A percentile compares a stretch with the other conserved stretches of the same genome.
Conservation (phyloP, 2,329 filamentous ascomycete genomes). For the Fusarium chaquense region DNA sequence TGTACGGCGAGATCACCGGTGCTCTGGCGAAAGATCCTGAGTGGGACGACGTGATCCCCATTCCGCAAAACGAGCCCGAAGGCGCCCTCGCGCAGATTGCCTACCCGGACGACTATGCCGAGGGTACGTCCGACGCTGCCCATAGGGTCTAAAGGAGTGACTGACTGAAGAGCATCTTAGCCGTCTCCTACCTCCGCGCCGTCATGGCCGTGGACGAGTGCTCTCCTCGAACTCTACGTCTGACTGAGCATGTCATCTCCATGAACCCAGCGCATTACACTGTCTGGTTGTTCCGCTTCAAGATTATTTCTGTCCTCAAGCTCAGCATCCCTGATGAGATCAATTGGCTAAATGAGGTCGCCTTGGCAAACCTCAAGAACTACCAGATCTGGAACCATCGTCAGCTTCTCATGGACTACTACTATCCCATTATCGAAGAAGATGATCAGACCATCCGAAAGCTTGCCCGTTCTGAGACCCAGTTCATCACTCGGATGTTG, state of each 20-base stretch:
- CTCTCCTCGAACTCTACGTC: conserved; percentile 79
- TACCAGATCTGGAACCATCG: conserved; percentile 96
- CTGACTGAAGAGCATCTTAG: conserved; percentile 57
- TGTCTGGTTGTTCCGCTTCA: conserved; percentile 95
- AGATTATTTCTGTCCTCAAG: conserved; percentile 76
- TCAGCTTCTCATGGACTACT: conserved; percentile 72
- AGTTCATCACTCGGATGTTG: conserved; percentile 85
- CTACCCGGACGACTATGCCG: conserved; percentile 89
- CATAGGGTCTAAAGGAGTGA: conserved; percentile 17
- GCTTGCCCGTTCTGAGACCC: conserved; percentile 74
- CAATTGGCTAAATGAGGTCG: conserved; percentile 85
- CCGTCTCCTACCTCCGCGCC: conserved; percentile 91
- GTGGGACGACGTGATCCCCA: conserved; percentile 87
- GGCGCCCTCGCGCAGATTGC: conserved; percentile 91
- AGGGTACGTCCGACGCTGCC: conserved; percentile 63
- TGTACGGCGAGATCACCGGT: conserved; percentile 64
- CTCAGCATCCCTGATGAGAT: conserved; percentile 79
- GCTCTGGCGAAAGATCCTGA: conserved; percentile 71
- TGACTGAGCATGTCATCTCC: conserved; percentile 90
- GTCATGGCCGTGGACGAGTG: conserved; percentile 91
- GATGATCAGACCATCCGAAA: conserved; percentile 65
- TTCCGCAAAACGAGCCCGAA: conserved; percentile 85
- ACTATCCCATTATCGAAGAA: conserved; percentile 70
- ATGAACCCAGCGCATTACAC: conserved; percentile 99
- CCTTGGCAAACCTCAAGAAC: conserved; percentile 90